Evolutionary conservation across 2,329 filamentous ascomycete species (phyloP).

Genomic region (Neurospora sp.): DNA sequence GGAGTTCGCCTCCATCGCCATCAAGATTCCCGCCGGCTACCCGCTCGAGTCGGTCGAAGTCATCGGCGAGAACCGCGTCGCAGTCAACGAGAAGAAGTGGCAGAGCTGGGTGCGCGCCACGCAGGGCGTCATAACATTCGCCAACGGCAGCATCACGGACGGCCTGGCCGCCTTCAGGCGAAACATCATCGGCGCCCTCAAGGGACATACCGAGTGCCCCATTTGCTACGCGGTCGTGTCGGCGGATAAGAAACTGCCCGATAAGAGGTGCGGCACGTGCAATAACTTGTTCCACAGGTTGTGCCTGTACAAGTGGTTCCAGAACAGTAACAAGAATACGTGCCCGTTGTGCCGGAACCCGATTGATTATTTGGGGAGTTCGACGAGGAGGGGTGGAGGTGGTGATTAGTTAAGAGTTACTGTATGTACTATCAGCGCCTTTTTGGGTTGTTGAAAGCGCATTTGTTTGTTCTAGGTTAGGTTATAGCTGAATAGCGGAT

Average conservation of each 20-base stretch:
- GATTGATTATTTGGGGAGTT: conserved; percentile 49
- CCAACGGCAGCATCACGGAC: conserved; percentile 76
- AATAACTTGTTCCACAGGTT: conserved; percentile 86
- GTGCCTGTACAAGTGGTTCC: conserved; percentile 96
- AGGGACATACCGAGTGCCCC: conserved; percentile 89
- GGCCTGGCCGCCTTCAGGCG: conserved; percentile 76
- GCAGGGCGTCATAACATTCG: conserved; percentile 72
- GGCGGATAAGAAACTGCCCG: conserved; percentile 77
- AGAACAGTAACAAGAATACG: conserved; percentile 80
- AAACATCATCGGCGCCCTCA: conserved; percentile 79
- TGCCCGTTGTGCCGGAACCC: conserved; percentile 90
- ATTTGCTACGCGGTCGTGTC: conserved; percentile 96
- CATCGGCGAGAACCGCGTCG: conserved; percentile 69
- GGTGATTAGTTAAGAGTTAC: conserved; percentile 5
- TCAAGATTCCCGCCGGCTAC: conserved; percentile 71
- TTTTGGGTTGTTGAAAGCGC: neutral
- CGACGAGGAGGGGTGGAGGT: conserved; percentile 13
- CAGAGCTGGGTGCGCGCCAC: conserved; percentile 80
- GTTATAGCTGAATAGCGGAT: neutral
- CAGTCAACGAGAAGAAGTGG: conserved; percentile 87
- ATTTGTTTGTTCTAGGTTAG: neutral
- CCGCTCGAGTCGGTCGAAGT: conserved; percentile 74
- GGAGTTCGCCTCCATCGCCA: conserved; percentile 69
- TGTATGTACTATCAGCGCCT: neutral
- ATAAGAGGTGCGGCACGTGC: conserved; percentile 86